A percentile compares a stretch with the other conserved stretches of the same genome.
phyloP scores from a whole-genome alignment of 306 rosid species.

The Begonia masoniana region DNA sequence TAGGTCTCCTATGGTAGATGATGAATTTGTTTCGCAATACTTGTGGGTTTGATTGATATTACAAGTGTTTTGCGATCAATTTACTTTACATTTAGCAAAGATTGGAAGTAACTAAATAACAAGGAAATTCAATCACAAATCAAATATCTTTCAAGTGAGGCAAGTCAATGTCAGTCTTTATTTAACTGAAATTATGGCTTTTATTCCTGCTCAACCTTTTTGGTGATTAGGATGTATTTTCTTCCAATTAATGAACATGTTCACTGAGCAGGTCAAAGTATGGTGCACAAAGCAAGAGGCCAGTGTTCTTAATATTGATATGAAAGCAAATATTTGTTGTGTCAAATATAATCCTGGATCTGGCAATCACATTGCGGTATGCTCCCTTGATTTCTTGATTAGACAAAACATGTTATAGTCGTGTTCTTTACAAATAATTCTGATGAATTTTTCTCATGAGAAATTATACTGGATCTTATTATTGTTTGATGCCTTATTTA shows the following conservation, averaged over 20 bases:
- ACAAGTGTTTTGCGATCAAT: too few species aligned
- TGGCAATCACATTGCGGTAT: conserved; percentile 75
- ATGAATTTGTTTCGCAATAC: too few species aligned
- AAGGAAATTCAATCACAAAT: too few species aligned
- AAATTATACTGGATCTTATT: background rate
- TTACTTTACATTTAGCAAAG: too few species aligned
- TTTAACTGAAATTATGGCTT: too few species aligned
- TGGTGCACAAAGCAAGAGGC: conserved; percentile 95
- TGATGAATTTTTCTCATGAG: background rate
- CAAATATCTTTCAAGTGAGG: too few species aligned
- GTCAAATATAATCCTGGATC: conserved; percentile 98
- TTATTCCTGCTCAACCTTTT: background rate
- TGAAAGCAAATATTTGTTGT: conserved; percentile 98
- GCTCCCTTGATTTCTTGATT: conserved; percentile 16
- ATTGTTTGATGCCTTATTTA: background rate
- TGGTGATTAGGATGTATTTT: background rate
- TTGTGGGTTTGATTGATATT: too few species aligned
- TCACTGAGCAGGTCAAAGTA: conserved; percentile 61
- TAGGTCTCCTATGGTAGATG: too few species aligned
- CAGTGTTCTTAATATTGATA: conserved; percentile 82
- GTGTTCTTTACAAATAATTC: background rate
- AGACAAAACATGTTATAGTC: conserved; percentile 6
- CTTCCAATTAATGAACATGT: conserved; percentile 1
- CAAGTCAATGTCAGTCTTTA: too few species aligned
- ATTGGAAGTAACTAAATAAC: too few species aligned